Percentiles rank a stretch among this genome's conserved stretches.
Evolutionary conservation across 768 basidiomycete genomes (phyloP).

Genomic region (Psilocybe tampanensis): DNA sequence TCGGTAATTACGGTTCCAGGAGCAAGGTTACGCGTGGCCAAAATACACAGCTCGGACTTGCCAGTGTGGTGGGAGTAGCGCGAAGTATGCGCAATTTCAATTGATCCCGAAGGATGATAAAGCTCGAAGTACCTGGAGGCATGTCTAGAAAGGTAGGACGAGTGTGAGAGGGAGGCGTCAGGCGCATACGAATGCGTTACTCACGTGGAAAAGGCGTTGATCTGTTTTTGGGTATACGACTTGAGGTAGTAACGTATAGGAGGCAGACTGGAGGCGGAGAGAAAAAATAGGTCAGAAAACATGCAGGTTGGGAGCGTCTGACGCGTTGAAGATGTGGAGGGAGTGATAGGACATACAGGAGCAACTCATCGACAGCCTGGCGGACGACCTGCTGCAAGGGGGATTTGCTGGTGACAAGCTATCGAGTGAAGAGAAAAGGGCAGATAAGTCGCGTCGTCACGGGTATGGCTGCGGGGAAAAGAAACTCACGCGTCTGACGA

Average conservation of each 20-base stretch:
- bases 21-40: slow-evolving; percentile 73
- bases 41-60: slow-evolving; percentile 86
- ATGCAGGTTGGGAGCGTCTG: slow-evolving; percentile 9
- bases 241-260: slow-evolving; percentile 80
- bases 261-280: slow-evolving; percentile 51
- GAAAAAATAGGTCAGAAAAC: slow-evolving; percentile 13
- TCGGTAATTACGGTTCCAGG: slow-evolving; percentile 80
- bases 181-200: slow-evolving; percentile 39
- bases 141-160: slow-evolving; percentile 52
- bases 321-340: slow-evolving; percentile 22
- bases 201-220: slow-evolving; percentile 92
- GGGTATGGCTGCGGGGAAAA: slow-evolving; percentile 18
- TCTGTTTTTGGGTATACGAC: slow-evolving; percentile 77
- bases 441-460: slow-evolving; percentile 10
- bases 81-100: slow-evolving; percentile 89
- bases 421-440: not conserved
- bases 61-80: slow-evolving; percentile 86
- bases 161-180: slow-evolving; percentile 19
- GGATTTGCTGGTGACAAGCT: slow-evolving; percentile 60
- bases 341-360: slow-evolving; percentile 55
- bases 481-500: slow-evolving; percentile 73
- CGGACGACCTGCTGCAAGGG: slow-evolving; percentile 61
- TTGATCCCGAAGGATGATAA: slow-evolving; percentile 79
- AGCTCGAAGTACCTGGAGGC: slow-evolving; percentile 89
- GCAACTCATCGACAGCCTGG: slow-evolving; percentile 76